Evolutionary conservation across 345 rosid species (phyloP).

Genomic region (Mercurialis annua): DNA sequence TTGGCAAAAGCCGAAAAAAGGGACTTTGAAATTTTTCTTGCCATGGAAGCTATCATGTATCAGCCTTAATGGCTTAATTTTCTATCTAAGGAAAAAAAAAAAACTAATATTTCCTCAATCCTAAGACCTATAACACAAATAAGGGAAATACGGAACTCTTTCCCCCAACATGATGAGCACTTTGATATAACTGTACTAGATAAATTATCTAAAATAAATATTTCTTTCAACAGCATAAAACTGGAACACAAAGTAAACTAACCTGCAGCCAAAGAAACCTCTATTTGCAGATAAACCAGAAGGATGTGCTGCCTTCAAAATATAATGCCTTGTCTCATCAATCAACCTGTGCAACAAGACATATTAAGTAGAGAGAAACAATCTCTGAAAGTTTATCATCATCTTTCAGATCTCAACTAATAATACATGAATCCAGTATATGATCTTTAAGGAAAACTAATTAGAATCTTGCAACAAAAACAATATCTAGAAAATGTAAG

Average conservation of each 20-base stretch:
- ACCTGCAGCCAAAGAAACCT: slow-evolving; percentile 99
- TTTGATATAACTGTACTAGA: not conserved
- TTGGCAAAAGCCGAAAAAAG: too few species aligned
- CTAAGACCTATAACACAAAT: too few species aligned
- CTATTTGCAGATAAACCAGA: slow-evolving; percentile 95
- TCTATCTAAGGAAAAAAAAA: not conserved
- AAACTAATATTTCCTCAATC: not conserved
- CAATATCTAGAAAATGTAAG: not conserved
- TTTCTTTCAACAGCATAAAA: not conserved
- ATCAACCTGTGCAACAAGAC: slow-evolving; percentile 57
- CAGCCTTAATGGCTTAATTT: not conserved
- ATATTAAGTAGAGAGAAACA: not conserved
- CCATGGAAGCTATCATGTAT: not conserved
- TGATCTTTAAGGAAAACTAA: too few species aligned
- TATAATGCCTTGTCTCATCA: slow-evolving; percentile 78
- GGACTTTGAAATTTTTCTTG: too few species aligned
- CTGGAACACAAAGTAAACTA: slow-evolving; percentile 20
- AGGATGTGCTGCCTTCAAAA: slow-evolving; percentile 97
- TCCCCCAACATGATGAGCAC: not conserved
- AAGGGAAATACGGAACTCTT: not conserved
- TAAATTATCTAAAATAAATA: not conserved
- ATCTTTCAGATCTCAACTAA: not conserved
- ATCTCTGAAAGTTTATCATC: not conserved
- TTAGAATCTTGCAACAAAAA: not conserved
- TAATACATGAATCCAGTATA: not conserved